These are phyloP conservation scores for Penicillium sp. DNA, from an alignment of 2,329 filamentous ascomycete species.

Conservation along the genomic window DNA sequence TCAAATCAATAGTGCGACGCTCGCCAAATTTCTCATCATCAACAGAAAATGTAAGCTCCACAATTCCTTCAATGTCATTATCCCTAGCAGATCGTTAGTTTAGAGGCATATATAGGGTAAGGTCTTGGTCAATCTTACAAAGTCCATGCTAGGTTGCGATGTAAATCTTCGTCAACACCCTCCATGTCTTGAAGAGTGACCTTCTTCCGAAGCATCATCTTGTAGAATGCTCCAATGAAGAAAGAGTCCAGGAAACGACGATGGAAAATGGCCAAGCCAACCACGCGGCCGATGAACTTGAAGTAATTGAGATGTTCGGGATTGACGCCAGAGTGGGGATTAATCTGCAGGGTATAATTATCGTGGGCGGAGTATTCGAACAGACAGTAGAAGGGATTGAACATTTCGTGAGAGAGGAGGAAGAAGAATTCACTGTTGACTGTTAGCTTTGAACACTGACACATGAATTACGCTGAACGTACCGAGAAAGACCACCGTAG, in stretches of 20 bases:
- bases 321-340: conserved; percentile 98
- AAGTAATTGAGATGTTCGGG: conserved; percentile 99
- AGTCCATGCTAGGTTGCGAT: conserved; percentile 95
- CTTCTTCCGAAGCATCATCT: conserved; percentile 96
- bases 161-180: conserved; percentile 96
- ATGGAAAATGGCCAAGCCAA: conserved; percentile 97
- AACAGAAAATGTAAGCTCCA: conserved; percentile 94
- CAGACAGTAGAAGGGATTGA: conserved; percentile 98
- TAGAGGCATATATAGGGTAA: background rate
- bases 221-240: conserved; percentile 98
- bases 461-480: conserved; percentile 25
- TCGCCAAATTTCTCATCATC: conserved; percentile 98
- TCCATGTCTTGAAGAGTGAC: conserved; percentile 95
- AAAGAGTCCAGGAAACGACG: conserved; percentile 96
- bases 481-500: conserved; percentile 90
- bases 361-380: conserved; percentile 99
- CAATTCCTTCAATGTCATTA: conserved; percentile 91
- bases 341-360: conserved; percentile 99
- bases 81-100: conserved; percentile 52
- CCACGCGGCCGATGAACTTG: conserved; percentile 98
- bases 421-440: conserved; percentile 89
- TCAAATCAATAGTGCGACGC: conserved; percentile 89
- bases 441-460: conserved; percentile 24
- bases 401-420: conserved; percentile 98
- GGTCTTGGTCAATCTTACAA: conserved; percentile 53